Conservation (phyloP, 2,329 filamentous ascomycete species). For the Trichoderma sp. region DNA sequence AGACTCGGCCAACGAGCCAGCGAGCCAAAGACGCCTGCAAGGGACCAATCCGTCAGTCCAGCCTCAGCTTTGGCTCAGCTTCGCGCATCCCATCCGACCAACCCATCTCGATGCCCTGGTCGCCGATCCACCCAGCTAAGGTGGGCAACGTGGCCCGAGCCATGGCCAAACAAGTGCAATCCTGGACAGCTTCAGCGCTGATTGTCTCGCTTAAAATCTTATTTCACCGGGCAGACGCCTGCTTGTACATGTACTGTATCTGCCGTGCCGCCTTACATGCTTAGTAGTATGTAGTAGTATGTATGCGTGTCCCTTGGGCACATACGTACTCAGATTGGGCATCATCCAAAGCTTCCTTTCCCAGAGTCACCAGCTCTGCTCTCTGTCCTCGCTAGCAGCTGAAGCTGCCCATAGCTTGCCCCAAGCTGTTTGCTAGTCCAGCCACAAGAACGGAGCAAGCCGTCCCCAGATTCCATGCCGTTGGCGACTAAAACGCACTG, state of each 20-base stretch:
- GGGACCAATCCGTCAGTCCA: background rate
- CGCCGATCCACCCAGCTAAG: constrained; percentile 5
- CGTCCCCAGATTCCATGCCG: background rate
- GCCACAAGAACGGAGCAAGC: constrained; percentile 2
- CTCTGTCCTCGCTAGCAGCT: background rate
- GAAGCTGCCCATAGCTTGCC: background rate
- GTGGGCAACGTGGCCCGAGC: constrained; percentile 15
- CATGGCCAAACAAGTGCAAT: constrained; percentile 5
- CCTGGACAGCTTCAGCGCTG: background rate
- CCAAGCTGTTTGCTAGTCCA: constrained; percentile 10
- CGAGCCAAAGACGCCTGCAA: background rate
- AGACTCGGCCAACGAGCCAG: background rate
- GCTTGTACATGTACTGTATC: background rate
- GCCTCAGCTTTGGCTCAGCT: background rate
- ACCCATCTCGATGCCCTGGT: background rate
- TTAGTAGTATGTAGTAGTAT: no score
- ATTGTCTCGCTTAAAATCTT: constrained; percentile 9
- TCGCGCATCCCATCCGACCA: background rate
- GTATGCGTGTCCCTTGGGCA: no score
- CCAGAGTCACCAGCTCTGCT: background rate
- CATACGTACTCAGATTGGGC: background rate
- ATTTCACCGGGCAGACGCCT: background rate
- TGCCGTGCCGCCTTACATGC: background rate
- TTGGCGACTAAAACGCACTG: background rate
- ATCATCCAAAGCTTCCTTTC: background rate